Evolutionary conservation across 2,329 filamentous ascomycete species (phyloP), one percentile per base, ranked within the genome.

Genomic region (Gliomastix tumulicola): DNA sequence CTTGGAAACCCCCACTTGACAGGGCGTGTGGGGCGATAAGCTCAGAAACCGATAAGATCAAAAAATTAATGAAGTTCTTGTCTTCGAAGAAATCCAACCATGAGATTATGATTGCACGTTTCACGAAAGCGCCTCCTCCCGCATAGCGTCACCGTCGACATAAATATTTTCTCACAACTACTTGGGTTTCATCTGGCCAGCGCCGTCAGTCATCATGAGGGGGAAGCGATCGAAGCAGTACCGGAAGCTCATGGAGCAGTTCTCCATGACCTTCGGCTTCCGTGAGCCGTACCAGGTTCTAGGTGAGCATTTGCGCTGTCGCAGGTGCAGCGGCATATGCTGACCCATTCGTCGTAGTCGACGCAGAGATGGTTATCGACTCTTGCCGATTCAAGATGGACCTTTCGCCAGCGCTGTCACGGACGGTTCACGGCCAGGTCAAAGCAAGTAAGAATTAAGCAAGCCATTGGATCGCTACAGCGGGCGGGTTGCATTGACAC

Each of bases 271-370:
- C 42, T 96, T 94, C 57, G 83, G 84, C 42, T 96, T 96, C 60
- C 86, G 89, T 49, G 85, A 92, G 63, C 88, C 92, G 10, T 97
- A 96, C 65, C 92, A 97, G 65, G 82, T 94, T 35, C 68, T 95
- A 30, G 69, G 79, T 83, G 65, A n/a, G 40, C 66, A 53, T 40
- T 15, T 30, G 16, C 18, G 30, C 37, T 38, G 36, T 36, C 31
- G 21, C 30, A 9, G 17, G n/a, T 19, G 18, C 21, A 16, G 22
- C 30, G 16, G 18, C 32, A 31, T 11, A 35, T 9, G 18, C 18
- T 20, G 8, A 47, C 44, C 56, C 37, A 56, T 44, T 43, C 21
- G 16, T 28, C 11, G 4, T 49, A 78, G 80, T 96, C 42, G 89
- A 95, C 55, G 85, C 87, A 41, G 79, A 88, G 45, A 86, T 97